Conservation (phyloP, 1,284 basidiomycete species). For the Stygiomarasmius scandens region DNA sequence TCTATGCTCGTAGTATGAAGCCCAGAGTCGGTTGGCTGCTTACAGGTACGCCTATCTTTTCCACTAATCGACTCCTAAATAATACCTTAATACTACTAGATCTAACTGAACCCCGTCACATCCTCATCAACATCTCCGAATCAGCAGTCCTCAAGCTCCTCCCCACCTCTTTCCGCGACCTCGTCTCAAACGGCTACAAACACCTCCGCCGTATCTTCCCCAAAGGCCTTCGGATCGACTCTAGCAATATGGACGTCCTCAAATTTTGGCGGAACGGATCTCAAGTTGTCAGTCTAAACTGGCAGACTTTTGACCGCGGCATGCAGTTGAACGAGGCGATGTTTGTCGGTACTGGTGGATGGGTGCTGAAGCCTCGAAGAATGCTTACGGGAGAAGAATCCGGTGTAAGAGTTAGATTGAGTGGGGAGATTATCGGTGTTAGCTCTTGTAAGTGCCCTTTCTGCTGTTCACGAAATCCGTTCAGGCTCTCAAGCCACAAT, state of each 20-base stretch:
- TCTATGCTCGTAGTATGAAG: constrained; percentile 63
- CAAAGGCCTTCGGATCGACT: constrained; percentile 56
- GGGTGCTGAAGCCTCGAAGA: constrained; percentile 51
- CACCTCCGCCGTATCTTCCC: constrained; percentile 64
- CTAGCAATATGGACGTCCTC: constrained; percentile 55
- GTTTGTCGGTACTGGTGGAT: constrained; percentile 62
- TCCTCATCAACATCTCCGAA: constrained; percentile 67
- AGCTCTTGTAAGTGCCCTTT: constrained; percentile 44
- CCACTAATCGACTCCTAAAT: too few relatives aligned
- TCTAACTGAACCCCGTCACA: constrained; percentile 43
- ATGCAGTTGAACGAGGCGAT: constrained; percentile 66
- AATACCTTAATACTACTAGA: constrained; percentile 25
- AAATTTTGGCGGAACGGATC: constrained; percentile 62
- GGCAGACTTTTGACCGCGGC: constrained; percentile 57
- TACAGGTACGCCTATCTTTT: constrained; percentile 39
- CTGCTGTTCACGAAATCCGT: background rate
- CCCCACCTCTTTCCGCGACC: constrained; percentile 31
- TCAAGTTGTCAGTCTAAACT: constrained; percentile 67
- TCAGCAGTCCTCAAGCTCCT: constrained; percentile 44
- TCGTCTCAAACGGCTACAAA: constrained; percentile 43
- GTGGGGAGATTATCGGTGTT: constrained; percentile 46
- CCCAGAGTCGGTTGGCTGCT: constrained; percentile 51
- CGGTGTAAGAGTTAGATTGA: constrained; percentile 26
- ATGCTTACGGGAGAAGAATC: constrained; percentile 23
- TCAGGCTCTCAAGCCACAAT: too few relatives aligned